These are phyloP conservation scores for Phytophthora brassicae DNA, from an alignment of 352 stramenopile species.

Conservation along the genomic window DNA sequence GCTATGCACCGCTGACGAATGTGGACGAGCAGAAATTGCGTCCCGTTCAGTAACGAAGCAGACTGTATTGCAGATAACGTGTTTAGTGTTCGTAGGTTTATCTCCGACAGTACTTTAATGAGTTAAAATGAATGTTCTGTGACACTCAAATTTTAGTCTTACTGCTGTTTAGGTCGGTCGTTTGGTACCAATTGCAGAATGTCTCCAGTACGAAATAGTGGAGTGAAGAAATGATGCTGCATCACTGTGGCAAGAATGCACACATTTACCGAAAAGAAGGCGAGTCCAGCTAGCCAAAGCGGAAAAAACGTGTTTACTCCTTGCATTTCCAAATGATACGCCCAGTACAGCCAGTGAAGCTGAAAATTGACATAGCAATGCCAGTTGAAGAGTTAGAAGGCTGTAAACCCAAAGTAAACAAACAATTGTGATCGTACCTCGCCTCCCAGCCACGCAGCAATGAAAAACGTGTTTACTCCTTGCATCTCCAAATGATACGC, in stretches of 20 bases:
- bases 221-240: constrained; percentile 55
- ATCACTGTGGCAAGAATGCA: constrained; percentile 77
- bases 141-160: background rate
- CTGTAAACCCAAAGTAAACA: background rate
- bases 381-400: constrained; percentile 1
- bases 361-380: constrained; percentile 16
- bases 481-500: constrained; percentile 91
- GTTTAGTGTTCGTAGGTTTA: no score
- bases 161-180: constrained; percentile 24
- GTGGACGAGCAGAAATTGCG: constrained; percentile 37
- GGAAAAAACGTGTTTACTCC: constrained; percentile 87
- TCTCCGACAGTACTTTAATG: constrained; percentile 6
- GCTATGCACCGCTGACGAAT: constrained; percentile 73
- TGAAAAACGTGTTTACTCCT: constrained; percentile 90
- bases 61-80: no score
- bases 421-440: constrained; percentile 45
- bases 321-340: constrained; percentile 90
- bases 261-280: constrained; percentile 91
- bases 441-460: no score
- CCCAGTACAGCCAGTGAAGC: constrained; percentile 90
- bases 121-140: constrained; percentile 9
- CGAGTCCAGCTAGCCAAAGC: constrained; percentile 85
- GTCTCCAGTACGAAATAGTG: constrained; percentile 53
- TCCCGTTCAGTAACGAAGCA: constrained; percentile 13
- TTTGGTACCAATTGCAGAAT: constrained; percentile 44